phyloP scores from a whole-genome alignment of 2,329 filamentous ascomycete species.

The Polytolypa hystricis region DNA sequence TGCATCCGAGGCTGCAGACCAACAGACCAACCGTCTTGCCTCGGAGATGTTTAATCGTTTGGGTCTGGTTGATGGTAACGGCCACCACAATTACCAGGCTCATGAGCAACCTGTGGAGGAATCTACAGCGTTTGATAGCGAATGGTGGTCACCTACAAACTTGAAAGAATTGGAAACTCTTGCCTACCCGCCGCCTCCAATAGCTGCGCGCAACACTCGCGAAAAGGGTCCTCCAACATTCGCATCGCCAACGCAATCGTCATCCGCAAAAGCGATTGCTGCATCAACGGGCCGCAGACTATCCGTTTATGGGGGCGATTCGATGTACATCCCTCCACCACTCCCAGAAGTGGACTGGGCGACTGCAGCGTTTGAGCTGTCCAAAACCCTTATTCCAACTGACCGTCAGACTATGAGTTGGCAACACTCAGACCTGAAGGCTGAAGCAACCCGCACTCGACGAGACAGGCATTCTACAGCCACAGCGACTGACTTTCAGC shows the following conservation, averaged over 20 bases:
- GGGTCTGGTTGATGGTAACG: constrained; percentile 13
- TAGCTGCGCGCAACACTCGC: constrained; percentile 45
- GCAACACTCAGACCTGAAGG: constrained; percentile 65
- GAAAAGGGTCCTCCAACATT: constrained; percentile 57
- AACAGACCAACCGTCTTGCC: constrained; percentile 37
- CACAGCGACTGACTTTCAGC: constrained; percentile 28
- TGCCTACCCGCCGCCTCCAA: constrained; percentile 40
- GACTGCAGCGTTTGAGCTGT: constrained; percentile 70
- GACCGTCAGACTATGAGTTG: constrained; percentile 66
- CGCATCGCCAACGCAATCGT: constrained; percentile 79
- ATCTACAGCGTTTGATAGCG: constrained; percentile 47
- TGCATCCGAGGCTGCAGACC: constrained; percentile 15
- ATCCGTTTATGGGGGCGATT: constrained; percentile 25
- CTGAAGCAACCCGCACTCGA: constrained; percentile 51
- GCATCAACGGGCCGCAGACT: constrained; percentile 46
- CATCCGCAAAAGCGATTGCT: constrained; percentile 65
- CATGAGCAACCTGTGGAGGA: constrained; percentile 13
- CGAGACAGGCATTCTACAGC: constrained; percentile 53
- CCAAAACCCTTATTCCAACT: constrained; percentile 67
- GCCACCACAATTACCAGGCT: constrained; percentile 7
- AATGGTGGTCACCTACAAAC: constrained; percentile 58
- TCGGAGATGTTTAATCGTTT: constrained; percentile 46
- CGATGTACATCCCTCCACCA: constrained; percentile 48
- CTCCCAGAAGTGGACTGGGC: constrained; percentile 78
- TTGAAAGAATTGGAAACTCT: constrained; percentile 60